Evolutionary conservation across 257 asterid species (phyloP), one percentile per base, ranked within the genome.

Genomic region (Penstemon eatonii): DNA sequence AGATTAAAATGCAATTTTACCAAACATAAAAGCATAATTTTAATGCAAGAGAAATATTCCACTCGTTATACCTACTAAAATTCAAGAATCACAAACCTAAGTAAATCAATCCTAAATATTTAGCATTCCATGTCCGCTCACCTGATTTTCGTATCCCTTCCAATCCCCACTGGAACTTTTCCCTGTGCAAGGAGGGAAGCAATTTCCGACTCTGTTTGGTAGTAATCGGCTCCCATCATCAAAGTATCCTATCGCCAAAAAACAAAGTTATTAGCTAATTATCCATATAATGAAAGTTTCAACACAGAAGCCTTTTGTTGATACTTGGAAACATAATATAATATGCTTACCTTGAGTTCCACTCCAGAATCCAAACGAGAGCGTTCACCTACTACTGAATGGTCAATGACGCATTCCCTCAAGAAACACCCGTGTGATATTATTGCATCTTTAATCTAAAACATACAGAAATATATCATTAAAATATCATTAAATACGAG

Each of bases 371-470:
- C 97, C 47, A 94, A 60, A 51, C 99, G 96, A 54, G 99, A 91
- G 36, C 98, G 85, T 70, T 94, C 96, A n/a, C 98, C 99, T 9
- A 94, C 86, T 43, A 94, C 79, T 18, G 99, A 89, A 66, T 91
- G 98, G 57, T 87, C 82, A 18, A 94, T 85, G 8, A 69, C 65
- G 77, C 99, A 91, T 68, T 94, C 96, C 43, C 98, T 75, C 72
- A 94, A 77, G 85, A 94, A 94, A 76, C 99, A 94, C 42, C 99
- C 99, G 11, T 94, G 99, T 12, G 99, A 84, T 76, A 94, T 86
- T 76, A 94, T 94, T 3, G 98, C 96, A 56, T 87, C 96, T 80
- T 89, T 89, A 55, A 94, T 83, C 99, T 91, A 84, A 62, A 75
- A 70, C 33, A 25, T 71, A 70, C 44, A 46, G 12, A 38, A 65